A percentile compares a stretch with the other conserved stretches of the same genome.
phyloP scores from a whole-genome alignment of 1,284 basidiomycete species.

The Pyrrhoderma noxium region DNA sequence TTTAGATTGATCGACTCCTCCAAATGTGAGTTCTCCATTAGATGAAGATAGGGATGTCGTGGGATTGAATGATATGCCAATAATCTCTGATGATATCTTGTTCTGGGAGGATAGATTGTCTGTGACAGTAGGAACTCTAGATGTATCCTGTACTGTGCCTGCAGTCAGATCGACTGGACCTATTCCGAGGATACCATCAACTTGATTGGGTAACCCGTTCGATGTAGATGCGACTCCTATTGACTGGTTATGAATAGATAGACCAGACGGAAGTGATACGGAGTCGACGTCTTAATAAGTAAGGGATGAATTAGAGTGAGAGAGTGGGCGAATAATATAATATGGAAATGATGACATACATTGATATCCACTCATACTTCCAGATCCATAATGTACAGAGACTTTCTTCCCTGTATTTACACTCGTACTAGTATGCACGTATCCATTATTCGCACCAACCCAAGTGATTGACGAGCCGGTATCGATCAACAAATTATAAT shows the following conservation, averaged over 20 bases:
- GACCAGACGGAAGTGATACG: constrained; percentile 22
- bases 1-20: constrained; percentile 20
- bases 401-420: constrained; percentile 15
- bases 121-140: constrained; percentile 23
- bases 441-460: constrained; percentile 21
- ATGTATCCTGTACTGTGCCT: constrained; percentile 16
- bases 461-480: constrained; percentile 22
- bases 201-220: constrained; percentile 29
- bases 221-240: constrained; percentile 34
- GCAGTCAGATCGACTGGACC: constrained; percentile 27
- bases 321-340: background rate
- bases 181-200: constrained; percentile 38
- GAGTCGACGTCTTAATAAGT: constrained; percentile 21
- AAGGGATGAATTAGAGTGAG: constrained; percentile 3
- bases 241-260: constrained; percentile 31
- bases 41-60: constrained; percentile 13
- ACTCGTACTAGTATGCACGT: constrained; percentile 13
- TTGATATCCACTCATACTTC: constrained; percentile 8
- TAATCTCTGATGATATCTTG: constrained; percentile 17
- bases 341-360: background rate
- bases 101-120: constrained; percentile 21
- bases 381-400: constrained; percentile 12
- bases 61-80: constrained; percentile 22
- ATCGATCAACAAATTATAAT: constrained; percentile 14
- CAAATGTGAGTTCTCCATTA: constrained; percentile 22